Conservation (phyloP, 2,329 filamentous ascomycete species). For the Colletotrichum sp. region DNA sequence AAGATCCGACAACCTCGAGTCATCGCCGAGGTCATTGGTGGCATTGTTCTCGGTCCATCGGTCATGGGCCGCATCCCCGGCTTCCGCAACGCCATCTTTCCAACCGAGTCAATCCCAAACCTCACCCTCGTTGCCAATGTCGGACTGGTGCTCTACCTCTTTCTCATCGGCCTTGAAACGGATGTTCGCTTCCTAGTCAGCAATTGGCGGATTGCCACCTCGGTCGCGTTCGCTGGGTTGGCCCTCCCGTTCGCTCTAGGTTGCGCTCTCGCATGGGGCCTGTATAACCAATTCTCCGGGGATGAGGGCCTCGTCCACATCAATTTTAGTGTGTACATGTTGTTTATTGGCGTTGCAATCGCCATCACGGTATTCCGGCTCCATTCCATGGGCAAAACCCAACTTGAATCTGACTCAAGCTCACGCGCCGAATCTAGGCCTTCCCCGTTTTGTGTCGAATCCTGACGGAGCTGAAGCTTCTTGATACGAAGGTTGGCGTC, state of each 20-base stretch:
- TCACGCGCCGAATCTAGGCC: slow-evolving; percentile 40
- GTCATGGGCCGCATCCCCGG: slow-evolving; percentile 86
- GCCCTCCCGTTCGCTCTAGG: slow-evolving; percentile 82
- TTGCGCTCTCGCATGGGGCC: slow-evolving; percentile 78
- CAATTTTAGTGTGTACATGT: slow-evolving; percentile 59
- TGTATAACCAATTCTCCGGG: slow-evolving; percentile 74
- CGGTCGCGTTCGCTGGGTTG: slow-evolving; percentile 82
- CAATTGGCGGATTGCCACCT: slow-evolving; percentile 82
- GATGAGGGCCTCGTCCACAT: slow-evolving; percentile 45
- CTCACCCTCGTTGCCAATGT: slow-evolving; percentile 82
- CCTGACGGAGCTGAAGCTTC: slow-evolving; percentile 85
- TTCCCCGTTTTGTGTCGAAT: slow-evolving; percentile 95
- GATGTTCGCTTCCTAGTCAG: slow-evolving; percentile 77
- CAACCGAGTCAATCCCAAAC: slow-evolving; percentile 73
- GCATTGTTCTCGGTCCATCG: slow-evolving; percentile 83
- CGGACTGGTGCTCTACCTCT: slow-evolving; percentile 83
- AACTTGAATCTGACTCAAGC: not conserved
- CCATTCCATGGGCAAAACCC: too few relatives aligned
- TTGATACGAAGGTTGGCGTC: slow-evolving; percentile 82
- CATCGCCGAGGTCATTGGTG: slow-evolving; percentile 85
- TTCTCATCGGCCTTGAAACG: slow-evolving; percentile 87
- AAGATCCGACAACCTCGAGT: slow-evolving; percentile 81
- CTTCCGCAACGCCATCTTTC: slow-evolving; percentile 80
- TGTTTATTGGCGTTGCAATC: slow-evolving; percentile 91
- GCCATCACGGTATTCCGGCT: slow-evolving; percentile 70